These are phyloP conservation scores for Clonostachys solani DNA, from an alignment of 2,329 filamentous ascomycete genomes.

Conservation along the genomic window DNA sequence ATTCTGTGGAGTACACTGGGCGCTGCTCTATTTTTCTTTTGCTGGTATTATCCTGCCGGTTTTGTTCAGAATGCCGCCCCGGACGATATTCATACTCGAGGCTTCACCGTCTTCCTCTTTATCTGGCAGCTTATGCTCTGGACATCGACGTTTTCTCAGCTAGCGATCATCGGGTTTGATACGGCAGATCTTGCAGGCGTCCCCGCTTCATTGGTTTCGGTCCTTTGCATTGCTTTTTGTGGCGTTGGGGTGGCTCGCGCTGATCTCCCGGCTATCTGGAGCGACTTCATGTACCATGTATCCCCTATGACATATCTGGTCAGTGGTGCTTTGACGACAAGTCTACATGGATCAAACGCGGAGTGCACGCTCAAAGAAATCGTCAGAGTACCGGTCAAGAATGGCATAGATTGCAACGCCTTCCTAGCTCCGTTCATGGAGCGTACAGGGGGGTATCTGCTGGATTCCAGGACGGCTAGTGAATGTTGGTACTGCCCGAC, in stretches of 20 bases:
- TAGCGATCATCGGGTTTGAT: slow-evolving; percentile 61
- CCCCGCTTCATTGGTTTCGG: slow-evolving; percentile 71
- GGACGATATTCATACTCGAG: slow-evolving; percentile 39
- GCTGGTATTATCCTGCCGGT: slow-evolving; percentile 67
- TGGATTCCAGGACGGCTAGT: slow-evolving; percentile 25
- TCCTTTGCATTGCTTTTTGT: slow-evolving; percentile 54
- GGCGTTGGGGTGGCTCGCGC: slow-evolving; percentile 58
- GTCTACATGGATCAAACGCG: slow-evolving; percentile 43
- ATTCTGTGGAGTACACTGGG: slow-evolving; percentile 52
- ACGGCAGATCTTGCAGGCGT: slow-evolving; percentile 68
- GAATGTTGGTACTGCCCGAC: slow-evolving; percentile 47
- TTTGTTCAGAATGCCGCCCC: slow-evolving; percentile 53
- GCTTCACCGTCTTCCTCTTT: slow-evolving; percentile 59
- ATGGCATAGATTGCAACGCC: slow-evolving; percentile 44
- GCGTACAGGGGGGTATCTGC: slow-evolving; percentile 39
- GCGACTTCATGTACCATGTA: slow-evolving; percentile 68
- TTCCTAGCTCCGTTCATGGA: slow-evolving; percentile 51
- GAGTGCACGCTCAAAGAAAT: slow-evolving; percentile 62
- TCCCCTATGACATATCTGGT: slow-evolving; percentile 42
- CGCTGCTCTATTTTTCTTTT: slow-evolving; percentile 37
- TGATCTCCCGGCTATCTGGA: slow-evolving; percentile 69
- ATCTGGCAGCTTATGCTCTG: slow-evolving; percentile 61
- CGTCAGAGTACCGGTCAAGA: slow-evolving; percentile 54
- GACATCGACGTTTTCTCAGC: slow-evolving; percentile 60
- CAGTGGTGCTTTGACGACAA: slow-evolving; percentile 16